Base-by-base conservation (phyloP, 2,329 filamentous ascomycete genomes). In the Aspergillus floridensis region DNA sequence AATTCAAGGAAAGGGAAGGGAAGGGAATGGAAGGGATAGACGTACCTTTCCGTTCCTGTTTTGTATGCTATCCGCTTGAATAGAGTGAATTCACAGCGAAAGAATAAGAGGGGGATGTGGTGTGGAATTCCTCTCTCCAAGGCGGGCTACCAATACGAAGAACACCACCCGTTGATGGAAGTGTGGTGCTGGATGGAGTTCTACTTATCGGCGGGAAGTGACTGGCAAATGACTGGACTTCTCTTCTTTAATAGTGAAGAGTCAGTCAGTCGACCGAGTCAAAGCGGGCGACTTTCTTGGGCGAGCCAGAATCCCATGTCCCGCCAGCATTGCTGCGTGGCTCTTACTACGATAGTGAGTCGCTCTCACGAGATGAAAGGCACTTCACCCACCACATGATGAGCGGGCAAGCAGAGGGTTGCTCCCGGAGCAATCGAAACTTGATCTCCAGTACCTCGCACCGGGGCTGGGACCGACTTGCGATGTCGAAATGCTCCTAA, bases 41-140 rank as follows among this genome's bases (percentile, higher is more conserved):
- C 64, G 62, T 60, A 65, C 64, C 64, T 65, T 49, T 49, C 49
- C 29, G 57, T 54, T 53, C 7, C n/a, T 49, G 49, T 56, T 48
- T 24, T 16, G 44, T 26, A 14, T 47, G 31, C 51, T 38, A 49
- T 55, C 31, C 22, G 46, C 41, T 41, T 48, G 46, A 16, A 26
- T 29, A 38, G 49, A 22, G 38, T 46, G 56, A 41, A 44, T 49
- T 56, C 29, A 46, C 38, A 44, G 12, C 14, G 32, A 16, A 16
- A 35, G 32, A 16, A 16, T 12, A 35, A 35, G 32, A 35, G 12
- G 32, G 5, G 32, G 32, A 32, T 8, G 32, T 5, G 38, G 16
- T 44, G 38, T 44, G 38, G 38, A 44, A 44, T 54, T 55, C n/a
- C 52, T 59, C 49, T 59, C 49, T 35, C 41, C 48, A 44, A 22